Evolutionary conservation across 106 monocot species (phyloP), one percentile per base, ranked within the genome.

Genomic region (Vanilla planifolia): DNA sequence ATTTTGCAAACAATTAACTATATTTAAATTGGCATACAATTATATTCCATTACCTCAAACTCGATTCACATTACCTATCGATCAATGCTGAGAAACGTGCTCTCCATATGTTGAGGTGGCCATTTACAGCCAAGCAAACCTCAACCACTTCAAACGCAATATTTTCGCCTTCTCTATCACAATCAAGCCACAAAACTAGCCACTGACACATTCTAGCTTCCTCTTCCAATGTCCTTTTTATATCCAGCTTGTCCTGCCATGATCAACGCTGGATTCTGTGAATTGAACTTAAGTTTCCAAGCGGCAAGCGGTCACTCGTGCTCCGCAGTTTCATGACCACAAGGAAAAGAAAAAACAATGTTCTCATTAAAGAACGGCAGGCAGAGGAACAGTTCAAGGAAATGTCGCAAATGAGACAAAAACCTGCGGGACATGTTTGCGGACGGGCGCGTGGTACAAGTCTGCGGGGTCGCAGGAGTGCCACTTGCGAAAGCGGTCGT

Each of bases 101-200:
- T 73, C 98, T 88, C 84, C 80, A 98, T 64, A 98, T 66, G 50
- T 74, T 73, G 55, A 98, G 84, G 53, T 66, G 78, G 34, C 25
- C 48, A 51, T 91, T 96, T 32, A 60, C 92, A 57, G 80, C 53
- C 27, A 78, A 80, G 75, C 98, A 98, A 32, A 98, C 82, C 4
- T 92, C 92, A 40, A 98, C 29, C 32, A 98, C 98, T 77, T 98
- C 98, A 71, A 82, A 98, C 59, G 98, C 91, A 66, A 98, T 98
- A 58, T 98, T 98, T 67, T 98, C 92, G 23, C 98, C 98, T 74
- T 98, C 98, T 68, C 92, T 77, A 62, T 98, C 98, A 78, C 98
- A 92, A 50, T 98, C 98, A 35, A 98, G 82, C 98, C 98, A 98
- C 66, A 98, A 52, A 24, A 92, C 79, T 58, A 98, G 88, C 98